Evolutionary conservation across 352 stramenopile genomes (phyloP).

Genomic region (Globisporangium canariense): DNA sequence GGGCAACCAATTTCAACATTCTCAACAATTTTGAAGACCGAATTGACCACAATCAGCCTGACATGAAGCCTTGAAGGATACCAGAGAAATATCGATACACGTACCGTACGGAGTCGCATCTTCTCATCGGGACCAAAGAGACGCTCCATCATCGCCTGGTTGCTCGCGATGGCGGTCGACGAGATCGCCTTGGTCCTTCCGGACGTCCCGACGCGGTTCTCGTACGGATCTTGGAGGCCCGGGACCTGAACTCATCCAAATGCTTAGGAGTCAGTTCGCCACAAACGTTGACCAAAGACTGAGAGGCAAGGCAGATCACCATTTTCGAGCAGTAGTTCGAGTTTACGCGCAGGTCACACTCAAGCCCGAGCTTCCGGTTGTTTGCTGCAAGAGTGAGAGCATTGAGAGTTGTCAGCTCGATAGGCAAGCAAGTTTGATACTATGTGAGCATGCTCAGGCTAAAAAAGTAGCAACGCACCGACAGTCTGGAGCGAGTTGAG

Average conservation of each 20-base stretch:
- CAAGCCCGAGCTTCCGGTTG: conserved; percentile 63
- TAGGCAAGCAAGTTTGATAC: background rate
- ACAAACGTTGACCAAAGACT: background rate
- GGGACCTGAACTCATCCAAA: conserved; percentile 16
- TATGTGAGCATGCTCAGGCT: background rate
- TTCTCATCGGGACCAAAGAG: conserved; percentile 78
- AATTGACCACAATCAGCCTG: background rate
- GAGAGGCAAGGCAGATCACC: conserved; percentile 22
- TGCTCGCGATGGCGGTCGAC: conserved; percentile 43
- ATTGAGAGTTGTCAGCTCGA: background rate
- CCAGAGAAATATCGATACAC: background rate
- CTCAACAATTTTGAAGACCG: background rate
- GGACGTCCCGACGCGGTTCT: conserved; percentile 36
- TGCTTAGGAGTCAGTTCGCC: background rate
- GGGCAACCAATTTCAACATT: background rate
- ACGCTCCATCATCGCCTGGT: conserved; percentile 72
- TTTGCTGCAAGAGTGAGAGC: conserved; percentile 29
- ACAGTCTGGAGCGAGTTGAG: conserved; percentile 65
- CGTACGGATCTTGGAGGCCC: conserved; percentile 61
- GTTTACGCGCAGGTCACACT: conserved; percentile 69
- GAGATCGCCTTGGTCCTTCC: conserved; percentile 40
- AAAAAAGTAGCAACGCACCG: conserved; percentile 20
- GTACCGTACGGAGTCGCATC: conserved; percentile 42
- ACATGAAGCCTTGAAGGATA: background rate
- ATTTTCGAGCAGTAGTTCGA: conserved; percentile 76